Conservation (phyloP, 2,329 filamentous ascomycete species). For the Neopestalotiopsis sp. region DNA sequence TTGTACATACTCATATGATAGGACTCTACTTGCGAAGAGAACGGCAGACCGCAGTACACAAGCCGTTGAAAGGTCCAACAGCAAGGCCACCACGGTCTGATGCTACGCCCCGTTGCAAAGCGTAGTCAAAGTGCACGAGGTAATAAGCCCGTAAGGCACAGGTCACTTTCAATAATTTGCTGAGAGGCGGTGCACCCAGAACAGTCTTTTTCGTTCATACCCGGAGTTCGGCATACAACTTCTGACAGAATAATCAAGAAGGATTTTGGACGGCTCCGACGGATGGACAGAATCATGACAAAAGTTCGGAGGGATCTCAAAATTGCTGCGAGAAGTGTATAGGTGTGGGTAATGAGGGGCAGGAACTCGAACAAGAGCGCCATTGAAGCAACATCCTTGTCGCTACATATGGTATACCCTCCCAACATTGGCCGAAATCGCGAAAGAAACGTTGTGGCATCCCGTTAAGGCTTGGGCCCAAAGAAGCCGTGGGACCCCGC, state of each 20-base stretch:
- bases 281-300: neutral
- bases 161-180: neutral
- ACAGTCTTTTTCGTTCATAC: neutral
- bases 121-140: neutral
- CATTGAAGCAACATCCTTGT: neutral
- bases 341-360: neutral
- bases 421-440: neutral
- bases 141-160: neutral
- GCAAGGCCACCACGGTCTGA: neutral
- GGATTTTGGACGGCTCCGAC: neutral
- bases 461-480: neutral
- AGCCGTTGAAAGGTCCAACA: neutral
- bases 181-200: neutral
- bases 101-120: neutral
- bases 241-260: neutral
- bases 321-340: neutral
- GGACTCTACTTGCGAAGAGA: neutral
- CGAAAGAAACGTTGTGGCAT: neutral
- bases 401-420: neutral
- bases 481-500: conserved; percentile 2
- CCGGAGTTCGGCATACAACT: neutral
- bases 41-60: neutral
- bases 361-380: neutral
- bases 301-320: neutral
- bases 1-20: neutral